These are phyloP conservation scores for Spirogloea muscicola DNA, from an alignment of 139 green algal genomes.

Conservation along the genomic window DNA sequence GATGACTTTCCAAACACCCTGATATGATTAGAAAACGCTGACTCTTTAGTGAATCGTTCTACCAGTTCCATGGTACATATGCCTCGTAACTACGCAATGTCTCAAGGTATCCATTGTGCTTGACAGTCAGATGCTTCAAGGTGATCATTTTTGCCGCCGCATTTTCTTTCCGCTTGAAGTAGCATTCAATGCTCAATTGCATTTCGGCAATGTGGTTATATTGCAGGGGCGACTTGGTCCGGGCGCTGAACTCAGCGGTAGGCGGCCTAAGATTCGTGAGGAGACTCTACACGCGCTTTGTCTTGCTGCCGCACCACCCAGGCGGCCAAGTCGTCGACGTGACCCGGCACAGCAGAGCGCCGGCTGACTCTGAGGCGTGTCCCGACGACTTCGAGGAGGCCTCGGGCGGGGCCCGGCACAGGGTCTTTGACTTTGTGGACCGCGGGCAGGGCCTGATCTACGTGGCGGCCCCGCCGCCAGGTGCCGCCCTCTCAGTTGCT, in stretches of 20 bases:
- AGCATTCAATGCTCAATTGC: too few relatives aligned
- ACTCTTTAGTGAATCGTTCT: too few relatives aligned
- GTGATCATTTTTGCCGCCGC: too few relatives aligned
- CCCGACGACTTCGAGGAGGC: background rate
- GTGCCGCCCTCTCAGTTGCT: slow-evolving; percentile 36
- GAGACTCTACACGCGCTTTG: slow-evolving; percentile 19
- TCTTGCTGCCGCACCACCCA: slow-evolving; percentile 21
- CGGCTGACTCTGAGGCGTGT: background rate
- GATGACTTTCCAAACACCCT: too few relatives aligned
- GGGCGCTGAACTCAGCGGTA: background rate
- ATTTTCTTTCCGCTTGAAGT: too few relatives aligned
- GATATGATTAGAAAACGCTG: too few relatives aligned
- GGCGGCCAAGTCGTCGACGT: background rate
- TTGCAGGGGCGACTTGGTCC: background rate
- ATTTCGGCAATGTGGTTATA: too few relatives aligned
- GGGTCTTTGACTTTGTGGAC: slow-evolving; percentile 22
- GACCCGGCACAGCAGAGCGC: background rate
- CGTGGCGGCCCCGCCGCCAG: slow-evolving; percentile 42
- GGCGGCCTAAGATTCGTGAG: slow-evolving; percentile 18
- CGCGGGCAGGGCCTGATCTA: slow-evolving; percentile 23
- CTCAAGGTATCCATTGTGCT: too few relatives aligned
- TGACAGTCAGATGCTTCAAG: too few relatives aligned
- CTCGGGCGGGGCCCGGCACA: background rate
- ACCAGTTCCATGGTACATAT: too few relatives aligned
- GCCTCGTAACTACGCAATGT: too few relatives aligned